Evolutionary conservation across 1,284 basidiomycete species (phyloP).

Genomic region (Trichosporon ovoides): DNA sequence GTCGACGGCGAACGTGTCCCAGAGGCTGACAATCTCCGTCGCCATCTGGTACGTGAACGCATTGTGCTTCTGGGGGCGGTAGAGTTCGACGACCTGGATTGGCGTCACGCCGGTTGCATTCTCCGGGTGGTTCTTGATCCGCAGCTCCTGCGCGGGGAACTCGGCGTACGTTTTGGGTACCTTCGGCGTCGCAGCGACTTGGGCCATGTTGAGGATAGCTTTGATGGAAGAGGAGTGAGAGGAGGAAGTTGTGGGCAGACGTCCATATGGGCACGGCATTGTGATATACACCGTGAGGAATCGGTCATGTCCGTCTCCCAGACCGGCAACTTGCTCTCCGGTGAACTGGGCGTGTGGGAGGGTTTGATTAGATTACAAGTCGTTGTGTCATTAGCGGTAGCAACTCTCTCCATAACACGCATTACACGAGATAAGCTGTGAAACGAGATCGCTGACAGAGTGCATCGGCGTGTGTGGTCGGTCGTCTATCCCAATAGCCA

Average conservation of each 20-base stretch:
- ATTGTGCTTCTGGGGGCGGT: slow-evolving; percentile 18
- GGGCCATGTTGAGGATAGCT: background rate
- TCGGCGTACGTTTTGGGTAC: slow-evolving; percentile 7
- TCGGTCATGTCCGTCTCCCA: background rate
- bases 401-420: too few relatives aligned
- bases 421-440: too few relatives aligned
- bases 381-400: too few relatives aligned
- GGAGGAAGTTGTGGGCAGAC: background rate
- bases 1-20: slow-evolving; percentile 14
- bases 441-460: too few relatives aligned
- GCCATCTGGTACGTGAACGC: slow-evolving; percentile 20
- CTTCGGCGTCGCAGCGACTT: background rate
- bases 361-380: background rate
- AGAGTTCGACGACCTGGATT: slow-evolving; percentile 21
- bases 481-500: too few relatives aligned
- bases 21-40: slow-evolving; percentile 13
- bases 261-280: background rate
- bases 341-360: too few relatives aligned
- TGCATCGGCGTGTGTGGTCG: too few relatives aligned
- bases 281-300: background rate
- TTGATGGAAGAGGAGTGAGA: background rate
- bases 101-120: slow-evolving; percentile 18
- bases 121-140: slow-evolving; percentile 18
- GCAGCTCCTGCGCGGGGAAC: slow-evolving; percentile 8
- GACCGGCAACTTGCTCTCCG: background rate